Base-by-base conservation (phyloP, 2,329 filamentous ascomycete genomes). In the Cordyceps javanica region DNA sequence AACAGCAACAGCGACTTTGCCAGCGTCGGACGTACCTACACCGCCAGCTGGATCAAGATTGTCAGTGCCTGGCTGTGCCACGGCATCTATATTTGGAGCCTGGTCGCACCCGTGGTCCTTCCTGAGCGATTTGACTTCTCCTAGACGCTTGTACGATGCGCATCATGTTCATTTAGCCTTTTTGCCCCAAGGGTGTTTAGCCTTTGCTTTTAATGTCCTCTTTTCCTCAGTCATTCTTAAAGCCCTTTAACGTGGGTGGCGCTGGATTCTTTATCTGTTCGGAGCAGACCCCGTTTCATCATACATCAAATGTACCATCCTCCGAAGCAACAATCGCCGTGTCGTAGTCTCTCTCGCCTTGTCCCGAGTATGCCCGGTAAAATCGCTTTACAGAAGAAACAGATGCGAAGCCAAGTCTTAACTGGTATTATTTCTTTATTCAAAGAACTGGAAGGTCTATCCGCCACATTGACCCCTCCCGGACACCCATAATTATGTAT, bases 21-120 rank as follows among this genome's bases (percentile, higher is more conserved):
- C 2, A 90, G 93, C 0, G 93, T 99, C 4, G 94, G 94, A 21
- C 82, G 94, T 59, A 97, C 93, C 5, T 96, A 97, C 73, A 96
- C 91, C 83, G 94, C 94, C 32, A 96, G 91, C 69, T 99, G 95
- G 94, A 91, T 97, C 65, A 99, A 99, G 84, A 97, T 99, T 72
- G 86, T 97, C 55, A 96, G 92, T 73, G 87, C 93, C 19, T 99
- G 94, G 94, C 87, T 94, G 56, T 99, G 94, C 76, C 97, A 99
- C 72, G 86, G 78, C 53, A 89, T 99, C 72, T 99, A 97, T 69
- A 82, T 86, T 28, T 99, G 94, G 94, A 96, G 90, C 19, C 73
- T 99, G 65, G 79, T 96, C 44, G 94, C 94, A 45, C 94, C 94
- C 3, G 81, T 95, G 38, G 73, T 95, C 45, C 72, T 96, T 66